Evolutionary conservation across 2,329 filamentous ascomycete genomes (phyloP).

Genomic region (Fonsecaea nubica): DNA sequence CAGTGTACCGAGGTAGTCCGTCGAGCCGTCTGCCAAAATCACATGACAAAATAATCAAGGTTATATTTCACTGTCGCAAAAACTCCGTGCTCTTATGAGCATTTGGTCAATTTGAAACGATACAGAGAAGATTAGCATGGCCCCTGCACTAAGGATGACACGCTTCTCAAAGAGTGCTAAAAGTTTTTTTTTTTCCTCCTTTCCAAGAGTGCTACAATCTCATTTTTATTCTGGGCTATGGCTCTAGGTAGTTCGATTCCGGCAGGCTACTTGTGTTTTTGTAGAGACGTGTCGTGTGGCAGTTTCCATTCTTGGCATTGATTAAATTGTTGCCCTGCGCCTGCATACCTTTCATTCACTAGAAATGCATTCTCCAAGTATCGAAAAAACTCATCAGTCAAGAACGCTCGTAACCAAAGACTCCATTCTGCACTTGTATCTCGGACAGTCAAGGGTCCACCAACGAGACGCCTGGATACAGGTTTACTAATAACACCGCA

Average conservation of each 20-base stretch:
- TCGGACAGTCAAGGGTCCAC: too few species aligned
- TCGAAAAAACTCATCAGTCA: too few species aligned
- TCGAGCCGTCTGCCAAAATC: too few species aligned
- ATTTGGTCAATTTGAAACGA: slow-evolving; percentile 72
- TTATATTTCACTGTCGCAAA: neutral
- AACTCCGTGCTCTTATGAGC: slow-evolving; percentile 50
- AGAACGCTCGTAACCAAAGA: too few species aligned
- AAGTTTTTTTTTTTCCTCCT: slow-evolving; percentile 61
- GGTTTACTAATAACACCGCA: neutral
- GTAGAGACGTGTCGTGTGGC: neutral
- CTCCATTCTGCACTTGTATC: too few species aligned
- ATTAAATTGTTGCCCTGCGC: too few species aligned
- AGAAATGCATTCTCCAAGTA: too few species aligned
- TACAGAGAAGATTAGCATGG: slow-evolving; percentile 84
- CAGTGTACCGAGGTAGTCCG: too few species aligned
- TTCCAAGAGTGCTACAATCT: too few species aligned
- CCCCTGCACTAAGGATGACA: slow-evolving; percentile 76
- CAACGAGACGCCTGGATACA: neutral
- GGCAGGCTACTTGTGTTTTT: neutral
- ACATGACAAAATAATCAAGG: too few species aligned
- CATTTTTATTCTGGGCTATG: neutral
- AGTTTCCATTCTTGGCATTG: neutral
- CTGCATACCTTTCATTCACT: too few species aligned
- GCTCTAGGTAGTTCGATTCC: neutral
- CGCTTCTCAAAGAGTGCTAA: slow-evolving; percentile 80